Conservation (phyloP, 108 stramenopile genomes). For the Parietichytrium sp. region DNA sequence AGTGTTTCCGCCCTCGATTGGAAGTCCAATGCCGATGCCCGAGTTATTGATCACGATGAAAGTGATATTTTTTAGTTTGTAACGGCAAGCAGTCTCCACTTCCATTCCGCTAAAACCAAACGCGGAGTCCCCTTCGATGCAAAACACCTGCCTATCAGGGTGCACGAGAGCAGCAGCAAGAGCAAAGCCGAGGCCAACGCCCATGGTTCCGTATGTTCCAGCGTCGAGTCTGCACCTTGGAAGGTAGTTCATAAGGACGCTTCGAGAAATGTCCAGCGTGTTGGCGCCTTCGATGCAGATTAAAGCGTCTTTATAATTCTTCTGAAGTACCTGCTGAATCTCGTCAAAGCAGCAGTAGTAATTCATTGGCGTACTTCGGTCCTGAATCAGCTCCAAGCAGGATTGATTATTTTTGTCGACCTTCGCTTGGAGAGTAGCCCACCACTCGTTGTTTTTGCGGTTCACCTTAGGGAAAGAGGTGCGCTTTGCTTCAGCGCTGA, state of each 20-base stretch:
- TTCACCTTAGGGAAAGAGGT: background rate
- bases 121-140: constrained; percentile 33
- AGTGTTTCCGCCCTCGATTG: background rate
- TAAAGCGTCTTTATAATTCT: constrained; percentile 13
- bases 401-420: background rate
- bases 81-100: constrained; percentile 22
- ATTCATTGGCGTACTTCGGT: constrained; percentile 26
- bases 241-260: constrained; percentile 15
- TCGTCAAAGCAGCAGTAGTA: constrained; percentile 21
- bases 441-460: background rate
- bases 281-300: constrained; percentile 30
- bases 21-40: constrained; percentile 25
- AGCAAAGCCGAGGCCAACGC: constrained; percentile 32
- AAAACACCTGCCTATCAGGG: background rate
- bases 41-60: constrained; percentile 28
- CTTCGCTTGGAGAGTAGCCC: constrained; percentile 1
- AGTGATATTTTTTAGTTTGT: constrained; percentile 39
- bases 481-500: background rate
- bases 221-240: constrained; percentile 17
- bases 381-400: background rate
- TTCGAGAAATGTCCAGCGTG: constrained; percentile 14
- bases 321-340: constrained; percentile 2
- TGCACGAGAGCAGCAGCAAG: background rate
- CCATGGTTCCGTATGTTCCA: constrained; percentile 25
- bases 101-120: constrained; percentile 17